Base-by-base conservation (phyloP, 2,329 filamentous ascomycete species). In the Pestalotiopsis sp. region DNA sequence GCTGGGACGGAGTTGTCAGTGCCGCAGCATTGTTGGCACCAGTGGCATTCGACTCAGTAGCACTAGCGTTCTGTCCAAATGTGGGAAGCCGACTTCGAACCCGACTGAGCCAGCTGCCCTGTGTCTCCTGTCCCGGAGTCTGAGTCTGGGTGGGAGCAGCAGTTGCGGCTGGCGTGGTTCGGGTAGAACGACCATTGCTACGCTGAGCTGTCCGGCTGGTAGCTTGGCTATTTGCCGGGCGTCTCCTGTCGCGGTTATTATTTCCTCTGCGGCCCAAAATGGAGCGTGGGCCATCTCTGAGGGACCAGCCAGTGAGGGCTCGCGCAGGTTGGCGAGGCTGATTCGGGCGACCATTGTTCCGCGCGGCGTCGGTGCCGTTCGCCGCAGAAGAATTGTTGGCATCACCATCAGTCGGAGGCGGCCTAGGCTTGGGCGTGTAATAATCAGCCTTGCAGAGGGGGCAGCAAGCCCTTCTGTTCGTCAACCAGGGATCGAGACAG, bases 361-460 rank as follows among this genome's bases (percentile, higher is more conserved):
- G 80, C 49, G 81, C 71, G 70, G 77, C 69, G 70, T 77, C 75
- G 72, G 74, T 56, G 68, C 71, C 39, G 68, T 71, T 58, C 74
- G 72, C 27, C 68, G 77, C 68, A 73, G 76, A 69, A 70, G 77
- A 68, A 66, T 74, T 76, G 13, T 78, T 77, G 13, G 77, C 70
- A 45, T 80, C 81, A 27, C 81, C 80, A 41, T 84, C 83, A 14
- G 82, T 80, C 12, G 83, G 80, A 11, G 80, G 77, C 3, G 92
- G 85, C 17, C 94, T 92, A 64, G 94, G 93, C 82, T 98, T 98
- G 0, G 96, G 95, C 2, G 94, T 91, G 80, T 97, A 98, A 80
- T 98, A 99, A 78, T 99, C 96, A 56, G 95, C 93, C 83, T 99
- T 99, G 86, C 96, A 99, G 6, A 99, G 90, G 5, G 96, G 96